Conservation (phyloP, 2,329 filamentous ascomycete species). For the Hypoxylon sp. region DNA sequence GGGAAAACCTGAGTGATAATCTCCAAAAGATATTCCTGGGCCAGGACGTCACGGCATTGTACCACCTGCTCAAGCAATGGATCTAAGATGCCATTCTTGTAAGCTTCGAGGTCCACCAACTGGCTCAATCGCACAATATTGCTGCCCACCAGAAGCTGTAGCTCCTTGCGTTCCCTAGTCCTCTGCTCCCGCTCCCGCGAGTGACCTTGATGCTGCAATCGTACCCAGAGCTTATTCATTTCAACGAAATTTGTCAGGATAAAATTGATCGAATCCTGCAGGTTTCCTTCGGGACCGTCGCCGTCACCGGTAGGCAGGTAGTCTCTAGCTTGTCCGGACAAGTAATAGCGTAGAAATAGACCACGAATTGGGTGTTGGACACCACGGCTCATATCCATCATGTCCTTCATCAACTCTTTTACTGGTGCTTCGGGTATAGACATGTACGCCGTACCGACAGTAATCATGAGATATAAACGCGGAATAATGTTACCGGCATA, state of each 20-base stretch:
- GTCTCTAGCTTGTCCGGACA: constrained; percentile 94
- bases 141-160: constrained; percentile 95
- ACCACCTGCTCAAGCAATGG: constrained; percentile 96
- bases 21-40: constrained; percentile 96
- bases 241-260: constrained; percentile 98
- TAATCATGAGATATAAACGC: constrained; percentile 98
- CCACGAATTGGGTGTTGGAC: constrained; percentile 97
- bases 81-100: constrained; percentile 89
- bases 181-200: constrained; percentile 93
- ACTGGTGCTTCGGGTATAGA: constrained; percentile 97
- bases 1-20: constrained; percentile 99
- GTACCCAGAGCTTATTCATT: constrained; percentile 99
- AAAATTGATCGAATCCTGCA: constrained; percentile 98
- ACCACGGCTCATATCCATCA: constrained; percentile 99
- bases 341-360: constrained; percentile 94
- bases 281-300: constrained; percentile 93
- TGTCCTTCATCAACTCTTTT: constrained; percentile 99
- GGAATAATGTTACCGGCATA: constrained; percentile 99
- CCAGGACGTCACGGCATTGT: constrained; percentile 95
- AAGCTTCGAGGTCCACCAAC: constrained; percentile 92
- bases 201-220: constrained; percentile 96
- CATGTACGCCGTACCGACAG: constrained; percentile 99
- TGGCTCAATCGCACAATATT: constrained; percentile 96
- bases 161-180: constrained; percentile 93
- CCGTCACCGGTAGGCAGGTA: constrained; percentile 83